Percentiles rank a stretch among this genome's conserved stretches.
Evolutionary conservation across 2,329 filamentous ascomycete species (phyloP).

Genomic region (Exserohilum rostratum): DNA sequence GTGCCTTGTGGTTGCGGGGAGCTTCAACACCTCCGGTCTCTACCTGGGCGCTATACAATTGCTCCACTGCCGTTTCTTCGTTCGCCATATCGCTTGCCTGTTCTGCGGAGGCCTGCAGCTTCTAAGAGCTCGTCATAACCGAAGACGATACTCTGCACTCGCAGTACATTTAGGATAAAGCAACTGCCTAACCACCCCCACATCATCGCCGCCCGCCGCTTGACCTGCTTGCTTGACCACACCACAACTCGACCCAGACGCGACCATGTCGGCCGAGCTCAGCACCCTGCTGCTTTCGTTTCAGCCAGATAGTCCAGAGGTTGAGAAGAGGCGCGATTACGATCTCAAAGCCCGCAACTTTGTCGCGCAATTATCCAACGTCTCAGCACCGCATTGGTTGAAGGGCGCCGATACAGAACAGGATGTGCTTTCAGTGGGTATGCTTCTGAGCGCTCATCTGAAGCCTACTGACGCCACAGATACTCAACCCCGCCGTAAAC

Average conservation of each 20-base stretch:
- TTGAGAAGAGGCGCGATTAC: slow-evolving; percentile 48
- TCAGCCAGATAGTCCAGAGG: slow-evolving; percentile 39
- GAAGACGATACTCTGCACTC: background rate
- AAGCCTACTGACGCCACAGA: slow-evolving; percentile 30
- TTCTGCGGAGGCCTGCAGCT: background rate
- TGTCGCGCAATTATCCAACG: slow-evolving; percentile 42
- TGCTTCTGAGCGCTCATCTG: background rate
- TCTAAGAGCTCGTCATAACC: background rate
- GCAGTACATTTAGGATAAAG: background rate
- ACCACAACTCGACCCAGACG: slow-evolving; percentile 5
- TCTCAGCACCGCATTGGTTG: slow-evolving; percentile 40
- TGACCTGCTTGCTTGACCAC: slow-evolving; percentile 9
- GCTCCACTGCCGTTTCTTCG: slow-evolving; percentile 1
- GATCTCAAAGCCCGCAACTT: slow-evolving; percentile 46
- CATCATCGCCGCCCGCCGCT: slow-evolving; percentile 22
- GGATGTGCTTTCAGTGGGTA: slow-evolving; percentile 48
- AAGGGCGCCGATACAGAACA: slow-evolving; percentile 48
- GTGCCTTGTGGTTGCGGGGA: slow-evolving; percentile 36
- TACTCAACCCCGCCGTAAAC: slow-evolving; percentile 63
- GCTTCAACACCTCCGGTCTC: slow-evolving; percentile 23
- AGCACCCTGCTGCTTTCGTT: slow-evolving; percentile 40
- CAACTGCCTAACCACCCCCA: slow-evolving; percentile 24
- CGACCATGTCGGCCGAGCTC: slow-evolving; percentile 41
- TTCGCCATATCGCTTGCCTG: background rate
- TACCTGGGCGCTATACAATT: slow-evolving; percentile 14